phyloP scores from a whole-genome alignment of 75 land plant genomes.

The Sequoiadendron giganteum region DNA sequence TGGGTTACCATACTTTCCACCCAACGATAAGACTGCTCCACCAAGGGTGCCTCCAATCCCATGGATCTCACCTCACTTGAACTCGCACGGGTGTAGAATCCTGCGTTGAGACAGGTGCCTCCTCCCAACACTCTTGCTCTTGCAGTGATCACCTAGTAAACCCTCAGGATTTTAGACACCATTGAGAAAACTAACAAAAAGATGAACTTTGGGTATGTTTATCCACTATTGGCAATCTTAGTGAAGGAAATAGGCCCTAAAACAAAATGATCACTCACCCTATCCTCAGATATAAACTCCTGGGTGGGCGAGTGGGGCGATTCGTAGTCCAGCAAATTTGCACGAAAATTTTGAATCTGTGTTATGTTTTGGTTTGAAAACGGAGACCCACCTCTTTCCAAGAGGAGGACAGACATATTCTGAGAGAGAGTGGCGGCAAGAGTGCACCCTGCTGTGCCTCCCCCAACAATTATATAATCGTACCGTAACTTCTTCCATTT shows the following conservation, averaged over 20 bases:
- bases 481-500: constrained; percentile 11
- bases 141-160: neutral
- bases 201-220: too few relatives aligned
- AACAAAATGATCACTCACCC: neutral
- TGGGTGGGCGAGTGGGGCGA: neutral
- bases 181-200: too few relatives aligned
- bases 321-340: neutral
- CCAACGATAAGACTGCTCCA: constrained; percentile 49
- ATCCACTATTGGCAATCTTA: too few relatives aligned
- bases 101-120: neutral
- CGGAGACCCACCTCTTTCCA: constrained; percentile 34
- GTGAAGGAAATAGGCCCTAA: too few relatives aligned
- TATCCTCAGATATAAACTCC: neutral
- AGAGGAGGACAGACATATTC: too few relatives aligned
- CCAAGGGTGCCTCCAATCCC: neutral
- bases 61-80: neutral
- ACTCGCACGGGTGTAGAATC: neutral
- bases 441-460: too few relatives aligned
- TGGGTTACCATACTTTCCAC: constrained; percentile 41
- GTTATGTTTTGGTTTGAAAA: constrained; percentile 3
- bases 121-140: constrained; percentile 2
- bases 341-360: neutral
- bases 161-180: too few relatives aligned
- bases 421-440: too few relatives aligned
- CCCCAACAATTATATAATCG: too few relatives aligned